These are phyloP conservation scores for Vanderwaltozyma verrucispora DNA, from an alignment of 805 yeast genomes.

Conservation along the genomic window DNA sequence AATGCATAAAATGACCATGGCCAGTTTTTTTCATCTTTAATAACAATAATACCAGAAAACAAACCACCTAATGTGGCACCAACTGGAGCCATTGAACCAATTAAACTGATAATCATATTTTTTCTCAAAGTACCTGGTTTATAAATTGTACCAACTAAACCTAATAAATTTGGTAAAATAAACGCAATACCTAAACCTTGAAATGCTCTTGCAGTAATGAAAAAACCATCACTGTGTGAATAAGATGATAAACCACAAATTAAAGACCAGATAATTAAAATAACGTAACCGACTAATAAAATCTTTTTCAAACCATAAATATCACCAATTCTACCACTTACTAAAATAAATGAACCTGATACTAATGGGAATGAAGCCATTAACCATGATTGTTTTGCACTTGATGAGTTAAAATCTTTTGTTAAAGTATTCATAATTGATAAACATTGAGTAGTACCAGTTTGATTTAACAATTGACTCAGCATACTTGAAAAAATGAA, in stretches of 20 bases:
- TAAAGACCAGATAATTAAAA: conserved; percentile 49
- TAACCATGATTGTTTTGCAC: conserved; percentile 44
- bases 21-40: conserved; percentile 12
- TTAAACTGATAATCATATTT: conserved; percentile 41
- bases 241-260: conserved; percentile 50
- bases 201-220: conserved; percentile 43
- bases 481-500: conserved; percentile 25
- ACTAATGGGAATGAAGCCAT: conserved; percentile 63
- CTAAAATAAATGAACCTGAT: conserved; percentile 60
- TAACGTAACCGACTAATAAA: conserved; percentile 44
- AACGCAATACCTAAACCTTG: conserved; percentile 57
- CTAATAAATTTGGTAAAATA: conserved; percentile 49
- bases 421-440: conserved; percentile 30
- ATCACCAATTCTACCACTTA: conserved; percentile 66
- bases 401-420: conserved; percentile 24
- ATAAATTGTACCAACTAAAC: conserved; percentile 40
- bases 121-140: conserved; percentile 35
- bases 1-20: conserved; percentile 25
- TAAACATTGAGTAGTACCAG: conserved; percentile 31
- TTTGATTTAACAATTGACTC: conserved; percentile 34
- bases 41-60: conserved; percentile 38
- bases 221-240: conserved; percentile 39
- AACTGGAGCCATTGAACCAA: conserved; percentile 52
- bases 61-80: conserved; percentile 48
- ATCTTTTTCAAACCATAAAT: conserved; percentile 50